These are phyloP conservation scores for Vigna unguiculata DNA, from an alignment of 306 rosid genomes.

Conservation along the genomic window DNA sequence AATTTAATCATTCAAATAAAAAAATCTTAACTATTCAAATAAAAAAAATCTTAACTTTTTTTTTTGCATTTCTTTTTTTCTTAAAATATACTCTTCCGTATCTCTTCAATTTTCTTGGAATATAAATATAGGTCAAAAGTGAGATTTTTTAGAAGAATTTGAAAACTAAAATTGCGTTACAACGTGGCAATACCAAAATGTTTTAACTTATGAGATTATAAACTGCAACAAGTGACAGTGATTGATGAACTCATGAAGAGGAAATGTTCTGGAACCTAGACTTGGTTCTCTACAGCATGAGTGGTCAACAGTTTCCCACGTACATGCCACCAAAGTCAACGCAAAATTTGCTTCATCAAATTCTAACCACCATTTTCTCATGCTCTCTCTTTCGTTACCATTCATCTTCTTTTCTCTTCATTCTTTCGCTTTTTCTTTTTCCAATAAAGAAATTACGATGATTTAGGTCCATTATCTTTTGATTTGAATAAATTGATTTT, in stretches of 20 bases:
- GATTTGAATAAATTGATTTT: neutral
- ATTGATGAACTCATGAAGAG: neutral
- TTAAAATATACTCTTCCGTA: neutral
- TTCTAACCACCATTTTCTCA: neutral
- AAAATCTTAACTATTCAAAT: neutral
- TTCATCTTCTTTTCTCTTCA: neutral
- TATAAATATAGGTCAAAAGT: neutral
- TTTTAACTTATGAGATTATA: neutral
- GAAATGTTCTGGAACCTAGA: constrained; percentile 12
- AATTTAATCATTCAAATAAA: neutral
- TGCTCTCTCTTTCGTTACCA: neutral
- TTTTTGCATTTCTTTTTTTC: neutral
- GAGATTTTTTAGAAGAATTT: neutral
- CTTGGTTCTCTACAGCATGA: neutral
- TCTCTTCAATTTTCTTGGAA: neutral
- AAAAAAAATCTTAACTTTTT: neutral
- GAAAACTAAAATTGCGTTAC: neutral
- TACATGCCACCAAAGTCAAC: neutral
- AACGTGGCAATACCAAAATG: neutral
- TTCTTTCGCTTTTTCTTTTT: neutral
- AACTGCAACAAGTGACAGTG: neutral
- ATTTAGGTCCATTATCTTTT: neutral
- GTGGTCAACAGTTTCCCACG: neutral
- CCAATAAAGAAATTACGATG: neutral
- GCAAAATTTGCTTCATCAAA: neutral